These are phyloP conservation scores for Fraxinus sp. DNA, from an alignment of 305 asterid species.

Conservation along the genomic window DNA sequence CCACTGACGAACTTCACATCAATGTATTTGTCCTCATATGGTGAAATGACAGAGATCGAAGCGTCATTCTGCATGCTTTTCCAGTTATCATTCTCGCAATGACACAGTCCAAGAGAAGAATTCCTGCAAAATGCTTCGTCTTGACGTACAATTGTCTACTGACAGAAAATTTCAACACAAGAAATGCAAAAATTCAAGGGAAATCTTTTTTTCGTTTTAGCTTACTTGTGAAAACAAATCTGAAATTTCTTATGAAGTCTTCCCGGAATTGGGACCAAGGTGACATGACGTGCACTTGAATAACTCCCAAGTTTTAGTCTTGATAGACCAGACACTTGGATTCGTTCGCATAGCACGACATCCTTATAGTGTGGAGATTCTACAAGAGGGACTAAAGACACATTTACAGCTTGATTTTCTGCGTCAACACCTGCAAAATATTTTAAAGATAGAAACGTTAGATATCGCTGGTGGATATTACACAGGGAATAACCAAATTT, in stretches of 20 bases:
- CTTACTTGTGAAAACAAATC: conserved; percentile 75
- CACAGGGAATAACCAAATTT: conserved; percentile 1
- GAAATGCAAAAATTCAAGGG: conserved; percentile 5
- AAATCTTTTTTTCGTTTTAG: conserved; percentile 10
- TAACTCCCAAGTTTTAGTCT: conserved; percentile 66
- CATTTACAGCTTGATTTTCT: conserved; percentile 53
- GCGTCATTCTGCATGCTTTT: conserved; percentile 54
- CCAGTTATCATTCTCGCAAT: conserved; percentile 65
- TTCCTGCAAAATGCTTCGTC: conserved; percentile 50
- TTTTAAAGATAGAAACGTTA: conserved; percentile 18
- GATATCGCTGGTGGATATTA: conserved; percentile 9
- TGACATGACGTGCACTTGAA: conserved; percentile 61
- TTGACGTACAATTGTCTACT: background rate
- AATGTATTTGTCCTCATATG: conserved; percentile 60
- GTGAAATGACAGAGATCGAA: conserved; percentile 61
- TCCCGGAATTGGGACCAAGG: conserved; percentile 65
- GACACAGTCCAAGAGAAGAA: conserved; percentile 68
- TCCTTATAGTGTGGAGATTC: conserved; percentile 42
- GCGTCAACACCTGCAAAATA: conserved; percentile 46
- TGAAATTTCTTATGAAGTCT: conserved; percentile 55
- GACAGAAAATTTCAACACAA: background rate
- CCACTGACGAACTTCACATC: conserved; percentile 69
- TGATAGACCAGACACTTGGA: conserved; percentile 59
- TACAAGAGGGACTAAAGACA: conserved; percentile 44
- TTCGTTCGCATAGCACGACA: conserved; percentile 59